Evolutionary conservation across 1,284 basidiomycete genomes (phyloP).

Genomic region (Hemileia vastatrix): DNA sequence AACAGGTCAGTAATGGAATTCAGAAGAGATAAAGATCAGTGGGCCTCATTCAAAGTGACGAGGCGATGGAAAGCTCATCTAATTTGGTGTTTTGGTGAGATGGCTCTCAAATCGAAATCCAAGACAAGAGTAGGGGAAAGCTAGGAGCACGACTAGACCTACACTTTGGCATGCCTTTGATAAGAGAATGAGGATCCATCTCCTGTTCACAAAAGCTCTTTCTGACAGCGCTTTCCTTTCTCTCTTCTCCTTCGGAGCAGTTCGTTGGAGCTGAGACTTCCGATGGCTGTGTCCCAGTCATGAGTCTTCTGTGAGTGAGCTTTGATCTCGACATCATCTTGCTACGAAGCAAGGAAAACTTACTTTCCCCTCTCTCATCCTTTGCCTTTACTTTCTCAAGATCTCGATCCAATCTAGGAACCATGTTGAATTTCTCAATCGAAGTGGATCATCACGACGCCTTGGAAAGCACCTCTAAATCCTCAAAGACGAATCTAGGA

Average conservation of each 20-base stretch:
- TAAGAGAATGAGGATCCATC: background rate
- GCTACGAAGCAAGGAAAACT: too few species aligned
- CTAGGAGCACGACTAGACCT: too few species aligned
- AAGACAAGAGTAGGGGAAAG: too few species aligned
- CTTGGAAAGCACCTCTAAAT: too few species aligned
- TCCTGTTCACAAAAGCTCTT: background rate
- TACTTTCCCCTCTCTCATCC: too few species aligned
- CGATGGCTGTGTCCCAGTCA: conserved; percentile 57
- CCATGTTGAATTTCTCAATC: conserved; percentile 73
- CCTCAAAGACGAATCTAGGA: background rate
- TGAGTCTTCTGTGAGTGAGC: conserved; percentile 56
- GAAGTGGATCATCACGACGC: conserved; percentile 60
- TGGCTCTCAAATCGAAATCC: too few species aligned
- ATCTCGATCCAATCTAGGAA: conserved; percentile 67
- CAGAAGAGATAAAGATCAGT: too few species aligned
- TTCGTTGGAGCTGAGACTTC: conserved; percentile 83
- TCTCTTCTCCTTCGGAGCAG: conserved; percentile 32
- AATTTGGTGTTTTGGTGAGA: too few species aligned
- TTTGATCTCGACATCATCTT: too few species aligned
- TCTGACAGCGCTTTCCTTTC: background rate
- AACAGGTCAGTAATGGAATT: conserved; percentile 53
- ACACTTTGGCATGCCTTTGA: background rate
- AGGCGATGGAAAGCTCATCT: too few species aligned
- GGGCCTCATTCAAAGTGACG: too few species aligned
- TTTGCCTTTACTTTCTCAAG: too few species aligned